Evolutionary conservation across 768 basidiomycete genomes (phyloP).

Genomic region (Guyanaporus albipodus): DNA sequence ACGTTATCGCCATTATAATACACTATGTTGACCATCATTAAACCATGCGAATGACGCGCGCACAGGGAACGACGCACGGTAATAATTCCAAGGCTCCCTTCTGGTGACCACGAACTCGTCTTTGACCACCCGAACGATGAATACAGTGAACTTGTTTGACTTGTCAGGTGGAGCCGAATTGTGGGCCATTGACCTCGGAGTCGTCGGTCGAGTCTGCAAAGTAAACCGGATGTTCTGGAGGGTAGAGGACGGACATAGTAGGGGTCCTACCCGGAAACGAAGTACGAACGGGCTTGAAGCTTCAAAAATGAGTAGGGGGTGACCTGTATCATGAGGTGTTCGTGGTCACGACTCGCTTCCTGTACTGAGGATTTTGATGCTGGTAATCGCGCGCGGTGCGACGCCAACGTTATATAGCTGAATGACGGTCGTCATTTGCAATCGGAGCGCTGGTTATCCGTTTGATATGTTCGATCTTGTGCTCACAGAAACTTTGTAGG

Average conservation of each 20-base stretch:
- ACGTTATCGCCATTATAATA: conserved; percentile 83
- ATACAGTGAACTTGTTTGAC: conserved; percentile 17
- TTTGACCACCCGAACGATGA: conserved; percentile 39
- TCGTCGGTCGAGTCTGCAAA: conserved; percentile 1
- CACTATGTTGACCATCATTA: conserved; percentile 40
- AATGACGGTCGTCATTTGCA: conserved; percentile 30
- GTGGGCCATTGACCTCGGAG: conserved; percentile 10
- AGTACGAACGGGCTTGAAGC: too few relatives aligned
- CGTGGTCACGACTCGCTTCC: conserved; percentile 13
- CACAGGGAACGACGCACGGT: conserved; percentile 39
- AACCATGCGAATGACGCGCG: background rate
- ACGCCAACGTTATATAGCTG: conserved; percentile 10
- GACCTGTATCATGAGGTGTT: background rate
- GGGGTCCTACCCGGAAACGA: background rate
- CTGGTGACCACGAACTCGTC: conserved; percentile 69
- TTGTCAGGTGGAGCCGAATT: conserved; percentile 8
- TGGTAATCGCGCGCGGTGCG: conserved; percentile 16
- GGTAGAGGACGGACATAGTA: conserved; percentile 13
- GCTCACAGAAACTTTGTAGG: background rate
- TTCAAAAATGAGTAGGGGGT: too few relatives aligned
- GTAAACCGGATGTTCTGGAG: conserved; percentile 1
- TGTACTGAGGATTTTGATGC: background rate
- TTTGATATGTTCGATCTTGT: background rate
- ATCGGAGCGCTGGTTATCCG: conserved; percentile 16
- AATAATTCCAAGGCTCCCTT: conserved; percentile 77